phyloP scores from a whole-genome alignment of 345 rosid species.

The Hibiscus mutabilis region DNA sequence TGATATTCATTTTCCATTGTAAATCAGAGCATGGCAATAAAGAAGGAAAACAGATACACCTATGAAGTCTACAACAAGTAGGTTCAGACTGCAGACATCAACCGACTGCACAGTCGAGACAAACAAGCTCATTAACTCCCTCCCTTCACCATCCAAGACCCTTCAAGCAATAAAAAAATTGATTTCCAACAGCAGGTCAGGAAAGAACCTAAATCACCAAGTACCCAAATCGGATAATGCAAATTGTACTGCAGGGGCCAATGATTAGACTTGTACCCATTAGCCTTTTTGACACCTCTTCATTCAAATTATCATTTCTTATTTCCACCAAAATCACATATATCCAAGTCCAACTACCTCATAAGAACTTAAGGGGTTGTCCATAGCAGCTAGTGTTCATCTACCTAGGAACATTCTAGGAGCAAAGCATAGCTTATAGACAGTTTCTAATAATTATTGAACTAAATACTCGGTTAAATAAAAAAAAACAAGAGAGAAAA shows the following conservation, averaged over 20 bases:
- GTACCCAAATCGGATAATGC: neutral
- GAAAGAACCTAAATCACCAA: neutral
- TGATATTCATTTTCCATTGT: neutral
- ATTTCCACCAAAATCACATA: neutral
- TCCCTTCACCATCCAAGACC: neutral
- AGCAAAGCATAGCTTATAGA: conserved; percentile 3
- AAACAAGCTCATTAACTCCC: neutral
- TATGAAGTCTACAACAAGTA: neutral
- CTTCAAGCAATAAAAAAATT: neutral
- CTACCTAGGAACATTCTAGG: neutral
- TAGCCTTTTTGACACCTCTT: neutral
- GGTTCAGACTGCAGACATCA: neutral
- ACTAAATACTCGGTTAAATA: neutral
- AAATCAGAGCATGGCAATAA: neutral
- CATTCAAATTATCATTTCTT: neutral
- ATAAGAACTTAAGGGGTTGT: neutral
- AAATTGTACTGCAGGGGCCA: neutral
- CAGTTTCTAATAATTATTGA: neutral
- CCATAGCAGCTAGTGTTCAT: neutral
- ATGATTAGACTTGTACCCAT: neutral
- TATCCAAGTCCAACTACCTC: neutral
- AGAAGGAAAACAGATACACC: neutral
- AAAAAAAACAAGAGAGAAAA: neutral
- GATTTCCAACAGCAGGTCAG: neutral
- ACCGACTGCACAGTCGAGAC: neutral